Conservation (phyloP, 2,329 filamentous ascomycete genomes). For the Cytospora chrysosperma region DNA sequence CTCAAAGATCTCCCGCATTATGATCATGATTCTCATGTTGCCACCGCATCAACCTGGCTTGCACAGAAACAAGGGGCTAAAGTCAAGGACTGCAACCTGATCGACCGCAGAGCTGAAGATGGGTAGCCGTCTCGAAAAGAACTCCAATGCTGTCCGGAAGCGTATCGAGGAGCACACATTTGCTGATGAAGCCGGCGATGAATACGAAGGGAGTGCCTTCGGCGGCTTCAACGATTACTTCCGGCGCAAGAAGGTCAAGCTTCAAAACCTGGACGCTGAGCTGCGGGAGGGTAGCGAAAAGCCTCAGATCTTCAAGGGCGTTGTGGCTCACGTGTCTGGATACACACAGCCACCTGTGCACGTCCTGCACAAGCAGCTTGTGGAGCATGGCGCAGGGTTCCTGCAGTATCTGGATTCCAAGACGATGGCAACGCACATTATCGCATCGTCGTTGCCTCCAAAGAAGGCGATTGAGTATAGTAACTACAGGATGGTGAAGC, state of each 20-base stretch:
- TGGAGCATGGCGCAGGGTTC: constrained; percentile 91
- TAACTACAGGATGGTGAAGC: constrained; percentile 88
- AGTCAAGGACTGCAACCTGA: constrained; percentile 22
- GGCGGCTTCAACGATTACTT: constrained; percentile 92
- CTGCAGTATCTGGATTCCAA: constrained; percentile 94
- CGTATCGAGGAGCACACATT: constrained; percentile 69
- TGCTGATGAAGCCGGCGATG: constrained; percentile 79
- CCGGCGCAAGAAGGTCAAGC: constrained; percentile 91
- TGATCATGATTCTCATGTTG: constrained; percentile 18
- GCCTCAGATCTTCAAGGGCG: constrained; percentile 83
- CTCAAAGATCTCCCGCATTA: constrained; percentile 2
- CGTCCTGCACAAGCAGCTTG: constrained; percentile 77
- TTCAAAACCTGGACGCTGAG: constrained; percentile 89
- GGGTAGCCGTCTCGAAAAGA: constrained; percentile 62
- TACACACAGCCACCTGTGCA: constrained; percentile 91
- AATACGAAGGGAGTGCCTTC: constrained; percentile 85
- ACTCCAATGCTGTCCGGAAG: constrained; percentile 61
- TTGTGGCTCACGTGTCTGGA: constrained; percentile 89
- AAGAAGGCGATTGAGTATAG: constrained; percentile 91
- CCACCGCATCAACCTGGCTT: constrained; percentile 6
- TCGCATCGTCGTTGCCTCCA: constrained; percentile 83
- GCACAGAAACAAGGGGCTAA: constrained; percentile 1
- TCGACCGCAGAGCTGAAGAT: constrained; percentile 43
- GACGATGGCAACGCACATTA: constrained; percentile 92
- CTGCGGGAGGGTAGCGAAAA: constrained; percentile 71